A percentile compares a stretch with the other conserved stretches of the same genome.
Evolutionary conservation across 1,284 basidiomycete species (phyloP).

Genomic region (Anthracocystis panici-leucophaei): DNA sequence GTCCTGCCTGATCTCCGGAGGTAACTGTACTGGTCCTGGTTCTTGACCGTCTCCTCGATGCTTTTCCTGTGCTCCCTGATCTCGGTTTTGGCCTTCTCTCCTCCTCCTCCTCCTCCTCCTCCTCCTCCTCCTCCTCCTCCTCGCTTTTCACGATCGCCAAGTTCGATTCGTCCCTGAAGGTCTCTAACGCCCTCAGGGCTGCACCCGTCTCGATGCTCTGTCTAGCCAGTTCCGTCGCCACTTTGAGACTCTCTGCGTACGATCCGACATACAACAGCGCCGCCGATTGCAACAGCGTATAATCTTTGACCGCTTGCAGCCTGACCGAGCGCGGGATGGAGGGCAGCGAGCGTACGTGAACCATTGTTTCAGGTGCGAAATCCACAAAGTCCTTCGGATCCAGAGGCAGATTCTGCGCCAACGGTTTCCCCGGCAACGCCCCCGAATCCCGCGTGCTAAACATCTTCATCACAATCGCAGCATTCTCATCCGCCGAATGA

Average conservation of each 20-base stretch:
- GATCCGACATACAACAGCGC: slow-evolving; percentile 65
- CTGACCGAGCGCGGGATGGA: slow-evolving; percentile 55
- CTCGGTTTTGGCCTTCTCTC: slow-evolving; percentile 17
- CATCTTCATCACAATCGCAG: slow-evolving; percentile 59
- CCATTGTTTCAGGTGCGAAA: slow-evolving; percentile 32
- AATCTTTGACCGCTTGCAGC: slow-evolving; percentile 60
- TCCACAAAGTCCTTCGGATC: slow-evolving; percentile 29
- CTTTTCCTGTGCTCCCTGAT: slow-evolving; percentile 34
- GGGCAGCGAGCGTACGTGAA: slow-evolving; percentile 35
- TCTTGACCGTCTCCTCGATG: slow-evolving; percentile 32
- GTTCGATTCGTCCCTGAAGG: slow-evolving; percentile 42
- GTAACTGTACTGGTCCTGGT: slow-evolving; percentile 56
- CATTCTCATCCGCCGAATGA: slow-evolving; percentile 58
- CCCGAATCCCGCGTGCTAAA: slow-evolving; percentile 35
- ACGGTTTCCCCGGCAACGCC: slow-evolving; percentile 12
- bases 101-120: slow-evolving; percentile 31
- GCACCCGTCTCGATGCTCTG: slow-evolving; percentile 43
- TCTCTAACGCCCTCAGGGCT: slow-evolving; percentile 49
- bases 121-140: slow-evolving; percentile 15
- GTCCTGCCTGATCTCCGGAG: slow-evolving; percentile 50
- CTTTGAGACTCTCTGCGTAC: slow-evolving; percentile 29
- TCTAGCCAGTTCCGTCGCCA: slow-evolving; percentile 32
- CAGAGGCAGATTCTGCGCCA: slow-evolving; percentile 14
- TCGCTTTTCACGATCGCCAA: slow-evolving; percentile 33
- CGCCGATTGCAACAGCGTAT: slow-evolving; percentile 64